Percentiles rank a stretch among this genome's conserved stretches.
These are phyloP conservation scores for Musa itinerans DNA, from an alignment of 176 grass and related monocot genomes.

Conservation along the genomic window DNA sequence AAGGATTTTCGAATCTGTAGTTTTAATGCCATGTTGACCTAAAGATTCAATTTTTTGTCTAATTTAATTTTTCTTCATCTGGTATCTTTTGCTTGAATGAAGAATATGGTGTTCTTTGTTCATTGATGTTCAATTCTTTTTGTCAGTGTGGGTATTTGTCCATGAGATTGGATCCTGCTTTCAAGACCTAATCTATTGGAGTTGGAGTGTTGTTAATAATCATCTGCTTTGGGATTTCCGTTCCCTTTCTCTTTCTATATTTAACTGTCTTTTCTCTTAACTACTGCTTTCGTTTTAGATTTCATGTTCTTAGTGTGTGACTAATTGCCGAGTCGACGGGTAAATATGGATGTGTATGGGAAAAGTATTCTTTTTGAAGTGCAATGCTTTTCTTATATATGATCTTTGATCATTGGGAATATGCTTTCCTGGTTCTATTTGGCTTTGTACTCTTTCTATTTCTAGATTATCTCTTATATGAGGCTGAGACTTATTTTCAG, in stretches of 20 bases:
- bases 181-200: background rate
- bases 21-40: background rate
- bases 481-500: too few relatives aligned
- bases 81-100: too few relatives aligned
- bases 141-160: too few relatives aligned
- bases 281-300: background rate
- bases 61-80: too few relatives aligned
- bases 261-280: background rate
- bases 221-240: background rate
- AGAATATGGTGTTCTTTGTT: too few relatives aligned
- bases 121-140: background rate
- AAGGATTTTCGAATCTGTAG: background rate
- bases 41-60: constrained; percentile 3
- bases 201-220: background rate
- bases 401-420: constrained; percentile 3
- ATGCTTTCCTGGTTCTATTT: constrained; percentile 2
- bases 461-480: too few relatives aligned
- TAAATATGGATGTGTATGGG: background rate
- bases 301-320: background rate
- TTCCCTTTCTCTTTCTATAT: background rate
- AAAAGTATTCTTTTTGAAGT: constrained; percentile 14
- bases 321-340: constrained; percentile 1
- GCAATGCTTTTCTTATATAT: constrained; percentile 18
- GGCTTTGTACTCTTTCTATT: background rate
- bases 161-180: background rate